Conservation (phyloP, 2,329 filamentous ascomycete genomes). For the Emergomyces africanus region DNA sequence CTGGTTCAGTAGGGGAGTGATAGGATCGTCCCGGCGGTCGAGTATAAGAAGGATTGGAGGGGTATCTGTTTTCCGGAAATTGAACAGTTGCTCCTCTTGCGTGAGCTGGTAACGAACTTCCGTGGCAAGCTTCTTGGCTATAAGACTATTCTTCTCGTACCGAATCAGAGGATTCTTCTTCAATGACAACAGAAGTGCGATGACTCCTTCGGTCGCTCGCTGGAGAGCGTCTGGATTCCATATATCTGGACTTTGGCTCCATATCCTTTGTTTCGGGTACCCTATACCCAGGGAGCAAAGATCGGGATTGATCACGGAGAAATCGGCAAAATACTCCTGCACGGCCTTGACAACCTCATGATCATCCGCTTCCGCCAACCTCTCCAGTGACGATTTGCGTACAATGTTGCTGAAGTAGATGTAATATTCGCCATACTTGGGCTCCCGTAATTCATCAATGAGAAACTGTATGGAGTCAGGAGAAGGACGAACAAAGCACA, state of each 20-base stretch:
- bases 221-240: conserved; percentile 89
- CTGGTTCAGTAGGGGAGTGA: conserved; percentile 86
- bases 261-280: conserved; percentile 62
- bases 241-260: conserved; percentile 66
- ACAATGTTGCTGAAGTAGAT: conserved; percentile 97
- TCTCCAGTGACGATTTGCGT: conserved; percentile 89
- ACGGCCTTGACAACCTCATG: conserved; percentile 92
- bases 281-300: conserved; percentile 69
- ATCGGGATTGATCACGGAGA: conserved; percentile 87
- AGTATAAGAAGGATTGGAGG: conserved; percentile 83
- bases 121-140: conserved; percentile 85
- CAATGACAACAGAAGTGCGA: conserved; percentile 71
- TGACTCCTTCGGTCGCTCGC: conserved; percentile 71
- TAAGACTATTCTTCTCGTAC: conserved; percentile 78
- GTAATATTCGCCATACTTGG: conserved; percentile 95
- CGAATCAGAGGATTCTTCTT: conserved; percentile 96
- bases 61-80: conserved; percentile 90
- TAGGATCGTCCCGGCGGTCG: conserved; percentile 84
- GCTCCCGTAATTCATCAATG: conserved; percentile 89
- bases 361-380: conserved; percentile 89
- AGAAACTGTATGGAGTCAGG: conserved; percentile 84
- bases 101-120: conserved; percentile 88
- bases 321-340: conserved; percentile 95
- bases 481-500: conserved; percentile 87
- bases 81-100: conserved; percentile 92